Evolutionary conservation across 805 yeast species (phyloP), one percentile per base, ranked within the genome.

Genomic region (Yamadazyma sp.): DNA sequence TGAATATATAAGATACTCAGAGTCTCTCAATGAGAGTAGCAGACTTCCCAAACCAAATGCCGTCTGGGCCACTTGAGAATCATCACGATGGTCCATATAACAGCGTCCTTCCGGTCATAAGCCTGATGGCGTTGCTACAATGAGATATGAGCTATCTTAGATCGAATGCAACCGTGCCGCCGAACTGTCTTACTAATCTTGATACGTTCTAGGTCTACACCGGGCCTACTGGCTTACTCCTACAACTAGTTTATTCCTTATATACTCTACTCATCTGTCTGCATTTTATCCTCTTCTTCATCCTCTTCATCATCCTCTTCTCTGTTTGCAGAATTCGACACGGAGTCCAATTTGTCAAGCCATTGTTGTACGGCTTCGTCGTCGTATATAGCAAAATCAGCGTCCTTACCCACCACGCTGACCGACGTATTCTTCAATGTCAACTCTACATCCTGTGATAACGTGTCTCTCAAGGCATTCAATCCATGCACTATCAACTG

Each of bases 371-470:
- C 96, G 17, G 74, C 80, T 32, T 87, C 97, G 52, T 89, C 95
- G 47, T 93, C 98, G 50, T 84, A 82, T 38, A 84, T 66, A 17
- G 80, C 78, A 64, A 91, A 89, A 15, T 79, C 76, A 28, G 73
- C 71, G 49, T 79, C 95, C 47, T 77, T 71, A 22, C 97, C 96
- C n/a, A 91, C 98, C 35, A 89, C 78, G 31, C 96, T 95, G 47
- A 93, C 85, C 1, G 95, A 83, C 4, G 97, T 85, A 65, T 93
- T 93, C 45, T 81, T 78, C 37, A 73, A 67, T 26, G 82, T 87
- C 59, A 93, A 76, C 59, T 93, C 95, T 59, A 88, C 90, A 60
- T 93, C 99, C 64, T 90, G 96, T 11, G 93, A 80, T 52, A 93
- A 71, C 0, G 98, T 91, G 55, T 93, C 98, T 62, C 96, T 82